Base-by-base conservation (phyloP, 2,329 filamentous ascomycete species). In the Paramyrothecium roridum region DNA sequence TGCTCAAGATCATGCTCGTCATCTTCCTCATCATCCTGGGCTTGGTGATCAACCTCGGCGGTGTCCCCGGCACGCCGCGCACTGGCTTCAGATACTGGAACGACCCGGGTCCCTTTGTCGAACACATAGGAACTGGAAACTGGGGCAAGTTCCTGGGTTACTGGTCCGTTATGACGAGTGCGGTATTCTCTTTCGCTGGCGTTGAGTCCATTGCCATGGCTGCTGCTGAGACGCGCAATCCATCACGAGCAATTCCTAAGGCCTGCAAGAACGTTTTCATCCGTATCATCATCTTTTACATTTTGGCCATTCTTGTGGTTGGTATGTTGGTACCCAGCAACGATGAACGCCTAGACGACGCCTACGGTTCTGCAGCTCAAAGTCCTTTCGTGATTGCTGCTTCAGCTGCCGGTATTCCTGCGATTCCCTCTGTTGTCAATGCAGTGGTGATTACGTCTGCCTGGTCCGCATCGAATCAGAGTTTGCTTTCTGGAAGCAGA, bases 371-470 rank as follows among this genome's bases (percentile, higher is more conserved):
- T 21, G 77, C 80, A n/a, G 63, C 60, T 1, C 64, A 66, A 50
- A 66, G 64, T 67, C 87, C 86, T 12, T 90, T 87, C 63, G 88
- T 93, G 56, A 89, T 92, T 59, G 89, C 88, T 19, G 85, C 87
- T 40, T 78, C 81, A 12, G 80, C 83, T 30, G 89, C 88, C 2
- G 84, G 86, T 1, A 86, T 92, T 55, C 78, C 76, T 4, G 86
- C 80, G 8, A 80, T 92, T 4, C 86, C 88, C 0, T 85, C 84
- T 7, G 82, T 93, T 54, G 86, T 93, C 71, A 93, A 93, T 67
- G 89, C 88, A 37, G 78, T 92, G 23, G 86, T 93, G 61, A 79
- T 92, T 60, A 89, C 86, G 0, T 88, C 86, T 0, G 88, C 86
- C 0, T 87, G 84, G 72, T 90, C 87, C 0, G 80, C 87, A 0